Percentiles rank a stretch among this genome's conserved stretches.
Conservation (phyloP, 768 basidiomycete genomes). For the Termitomyces sp. region DNA sequence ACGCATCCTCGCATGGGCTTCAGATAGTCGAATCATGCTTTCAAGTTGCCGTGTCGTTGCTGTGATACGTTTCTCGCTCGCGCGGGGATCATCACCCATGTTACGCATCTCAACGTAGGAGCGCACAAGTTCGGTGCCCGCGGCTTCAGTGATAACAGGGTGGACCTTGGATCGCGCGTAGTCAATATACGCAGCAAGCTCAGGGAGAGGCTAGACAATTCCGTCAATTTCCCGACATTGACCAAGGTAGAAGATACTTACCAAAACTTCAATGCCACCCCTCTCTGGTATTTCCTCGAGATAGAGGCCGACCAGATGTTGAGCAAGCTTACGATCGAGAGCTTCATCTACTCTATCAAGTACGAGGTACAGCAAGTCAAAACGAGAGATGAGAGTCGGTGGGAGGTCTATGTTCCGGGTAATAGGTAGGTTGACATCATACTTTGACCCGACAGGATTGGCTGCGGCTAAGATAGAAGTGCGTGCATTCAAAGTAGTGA, state of each 20-base stretch:
- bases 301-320: slow-evolving; percentile 90
- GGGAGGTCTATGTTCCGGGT: slow-evolving; percentile 97
- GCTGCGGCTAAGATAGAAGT: slow-evolving; percentile 97
- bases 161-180: slow-evolving; percentile 84
- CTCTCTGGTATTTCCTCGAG: slow-evolving; percentile 81
- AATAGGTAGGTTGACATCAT: slow-evolving; percentile 87
- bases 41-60: slow-evolving; percentile 97
- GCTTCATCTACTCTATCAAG: slow-evolving; percentile 91
- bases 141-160: slow-evolving; percentile 82
- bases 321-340: slow-evolving; percentile 80
- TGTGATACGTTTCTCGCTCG: slow-evolving; percentile 90
- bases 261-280: slow-evolving; percentile 67
- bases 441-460: slow-evolving; percentile 94
- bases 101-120: slow-evolving; percentile 94
- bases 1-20: slow-evolving; percentile 96
- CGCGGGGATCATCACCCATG: slow-evolving; percentile 83
- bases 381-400: slow-evolving; percentile 95
- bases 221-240: background rate
- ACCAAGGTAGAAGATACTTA: slow-evolving; percentile 29
- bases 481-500: slow-evolving; percentile 96
- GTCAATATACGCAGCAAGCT: slow-evolving; percentile 91
- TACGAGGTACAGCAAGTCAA: slow-evolving; percentile 93
- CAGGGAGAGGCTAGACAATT: slow-evolving; percentile 67
- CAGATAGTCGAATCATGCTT: slow-evolving; percentile 92
- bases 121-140: slow-evolving; percentile 75